A percentile compares a stretch with the other conserved stretches of the same genome.
Evolutionary conservation across 1,284 basidiomycete species (phyloP).

Genomic region (Puccinia novopanici): DNA sequence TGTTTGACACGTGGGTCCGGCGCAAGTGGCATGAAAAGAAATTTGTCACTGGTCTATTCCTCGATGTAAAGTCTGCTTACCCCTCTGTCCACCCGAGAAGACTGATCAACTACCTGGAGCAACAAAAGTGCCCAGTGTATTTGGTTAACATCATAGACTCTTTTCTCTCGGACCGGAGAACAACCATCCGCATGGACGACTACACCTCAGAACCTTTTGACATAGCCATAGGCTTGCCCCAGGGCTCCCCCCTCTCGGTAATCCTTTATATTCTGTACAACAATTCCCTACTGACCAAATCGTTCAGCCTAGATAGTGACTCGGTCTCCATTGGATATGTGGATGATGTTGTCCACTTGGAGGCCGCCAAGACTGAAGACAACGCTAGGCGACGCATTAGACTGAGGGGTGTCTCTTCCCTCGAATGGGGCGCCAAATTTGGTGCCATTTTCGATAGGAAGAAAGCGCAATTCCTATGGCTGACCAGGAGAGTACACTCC

Average conservation of each 20-base stretch:
- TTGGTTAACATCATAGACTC: background rate
- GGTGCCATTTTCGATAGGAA: no score
- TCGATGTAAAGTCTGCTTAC: conserved; percentile 26
- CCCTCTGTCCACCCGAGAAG: background rate
- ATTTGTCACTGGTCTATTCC: background rate
- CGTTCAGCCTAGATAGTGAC: background rate
- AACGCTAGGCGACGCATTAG: no score
- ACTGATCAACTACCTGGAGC: background rate
- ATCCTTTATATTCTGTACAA: background rate
- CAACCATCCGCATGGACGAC: background rate
- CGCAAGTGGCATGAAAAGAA: no score
- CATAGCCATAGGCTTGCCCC: background rate
- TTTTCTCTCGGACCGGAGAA: background rate
- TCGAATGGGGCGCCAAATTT: background rate
- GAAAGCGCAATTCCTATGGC: no score
- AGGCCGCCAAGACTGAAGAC: background rate
- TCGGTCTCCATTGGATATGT: background rate
- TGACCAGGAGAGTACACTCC: no score
- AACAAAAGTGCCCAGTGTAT: background rate
- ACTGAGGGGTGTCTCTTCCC: background rate
- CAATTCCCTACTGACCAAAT: no score
- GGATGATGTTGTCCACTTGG: background rate
- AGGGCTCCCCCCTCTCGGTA: conserved; percentile 3
- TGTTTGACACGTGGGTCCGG: no score
- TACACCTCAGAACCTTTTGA: background rate